phyloP scores from a whole-genome alignment of 768 basidiomycete species.

The Mycena polygramma region DNA sequence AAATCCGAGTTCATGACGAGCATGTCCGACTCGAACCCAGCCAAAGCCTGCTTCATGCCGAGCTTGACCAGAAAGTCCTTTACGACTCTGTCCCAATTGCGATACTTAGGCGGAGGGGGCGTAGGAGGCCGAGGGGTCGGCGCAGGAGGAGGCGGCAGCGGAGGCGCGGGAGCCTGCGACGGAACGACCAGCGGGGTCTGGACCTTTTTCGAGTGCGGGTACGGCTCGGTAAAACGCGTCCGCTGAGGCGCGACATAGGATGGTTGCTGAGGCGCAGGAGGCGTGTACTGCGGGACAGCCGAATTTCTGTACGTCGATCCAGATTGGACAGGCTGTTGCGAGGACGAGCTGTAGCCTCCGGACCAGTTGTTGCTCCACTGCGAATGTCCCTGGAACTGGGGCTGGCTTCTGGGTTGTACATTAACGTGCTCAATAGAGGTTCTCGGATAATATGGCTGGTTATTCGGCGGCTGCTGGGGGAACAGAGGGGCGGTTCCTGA shows the following conservation, averaged over 20 bases:
- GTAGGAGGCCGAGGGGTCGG: constrained; percentile 34
- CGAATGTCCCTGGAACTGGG: neutral
- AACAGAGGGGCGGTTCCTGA: constrained; percentile 13
- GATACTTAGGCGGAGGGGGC: constrained; percentile 59
- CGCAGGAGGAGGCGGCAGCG: constrained; percentile 5
- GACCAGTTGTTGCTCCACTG: constrained; percentile 25
- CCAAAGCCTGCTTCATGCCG: constrained; percentile 69
- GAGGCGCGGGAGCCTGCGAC: constrained; percentile 1
- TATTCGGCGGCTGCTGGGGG: neutral
- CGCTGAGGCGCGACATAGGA: constrained; percentile 26
- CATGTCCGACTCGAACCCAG: constrained; percentile 79
- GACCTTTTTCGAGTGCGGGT: constrained; percentile 23
- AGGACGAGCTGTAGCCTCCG: neutral
- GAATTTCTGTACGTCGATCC: constrained; percentile 9
- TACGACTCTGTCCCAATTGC: constrained; percentile 74
- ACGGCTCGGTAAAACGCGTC: constrained; percentile 31
- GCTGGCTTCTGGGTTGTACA: neutral
- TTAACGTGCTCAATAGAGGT: neutral
- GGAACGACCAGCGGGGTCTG: constrained; percentile 14
- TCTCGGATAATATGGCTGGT: constrained; percentile 12
- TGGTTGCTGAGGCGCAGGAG: constrained; percentile 10
- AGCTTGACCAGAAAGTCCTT: constrained; percentile 66
- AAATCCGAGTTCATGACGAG: constrained; percentile 76
- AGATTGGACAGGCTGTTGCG: constrained; percentile 12
- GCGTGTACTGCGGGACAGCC: constrained; percentile 1